Percentiles rank a stretch among this genome's conserved stretches.
Evolutionary conservation across 805 yeast species (phyloP).

Genomic region (Sugiyamaella boreocaroliniensis): DNA sequence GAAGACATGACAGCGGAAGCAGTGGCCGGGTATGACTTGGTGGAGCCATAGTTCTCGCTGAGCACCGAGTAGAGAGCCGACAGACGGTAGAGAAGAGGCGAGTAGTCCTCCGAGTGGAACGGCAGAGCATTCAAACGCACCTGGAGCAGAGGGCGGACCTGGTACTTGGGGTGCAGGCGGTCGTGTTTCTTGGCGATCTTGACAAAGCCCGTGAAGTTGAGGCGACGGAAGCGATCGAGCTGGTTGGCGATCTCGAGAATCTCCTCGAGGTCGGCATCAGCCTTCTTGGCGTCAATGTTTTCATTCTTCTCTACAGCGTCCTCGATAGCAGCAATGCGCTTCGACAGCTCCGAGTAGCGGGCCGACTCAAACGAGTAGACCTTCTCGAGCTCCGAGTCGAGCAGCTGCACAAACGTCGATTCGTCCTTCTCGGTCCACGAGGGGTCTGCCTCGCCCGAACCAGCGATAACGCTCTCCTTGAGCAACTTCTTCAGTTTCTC

Average conservation of each 20-base stretch:
- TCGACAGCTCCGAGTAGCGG: slow-evolving; percentile 63
- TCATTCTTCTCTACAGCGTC: slow-evolving; percentile 40
- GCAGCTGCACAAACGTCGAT: slow-evolving; percentile 64
- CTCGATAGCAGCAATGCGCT: slow-evolving; percentile 59
- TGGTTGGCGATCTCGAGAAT: slow-evolving; percentile 70
- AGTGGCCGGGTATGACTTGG: slow-evolving; percentile 29
- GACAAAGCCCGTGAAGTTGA: slow-evolving; percentile 90
- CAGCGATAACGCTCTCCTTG: slow-evolving; percentile 42
- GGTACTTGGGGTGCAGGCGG: slow-evolving; percentile 75
- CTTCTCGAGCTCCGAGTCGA: slow-evolving; percentile 86
- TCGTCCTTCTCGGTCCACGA: slow-evolving; percentile 78
- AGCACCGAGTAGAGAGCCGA: slow-evolving; percentile 75
- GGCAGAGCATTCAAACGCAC: slow-evolving; percentile 85
- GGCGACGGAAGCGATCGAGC: slow-evolving; percentile 80
- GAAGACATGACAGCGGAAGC: slow-evolving; percentile 31
- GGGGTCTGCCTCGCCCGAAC: slow-evolving; percentile 31
- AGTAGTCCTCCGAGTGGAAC: slow-evolving; percentile 89
- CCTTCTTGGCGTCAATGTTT: slow-evolving; percentile 50
- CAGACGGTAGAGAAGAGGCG: slow-evolving; percentile 74
- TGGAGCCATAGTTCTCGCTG: slow-evolving; percentile 56
- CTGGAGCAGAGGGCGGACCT: slow-evolving; percentile 83
- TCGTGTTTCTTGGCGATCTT: slow-evolving; percentile 96
- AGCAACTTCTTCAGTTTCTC: slow-evolving; percentile 82
- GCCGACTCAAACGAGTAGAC: slow-evolving; percentile 79
- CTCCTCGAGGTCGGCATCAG: slow-evolving; percentile 67